A percentile compares a stretch with the other conserved stretches of the same genome.
These are phyloP conservation scores for Casaregolazyma suthepensis DNA, from an alignment of 1,139 yeast genomes.

Conservation along the genomic window DNA sequence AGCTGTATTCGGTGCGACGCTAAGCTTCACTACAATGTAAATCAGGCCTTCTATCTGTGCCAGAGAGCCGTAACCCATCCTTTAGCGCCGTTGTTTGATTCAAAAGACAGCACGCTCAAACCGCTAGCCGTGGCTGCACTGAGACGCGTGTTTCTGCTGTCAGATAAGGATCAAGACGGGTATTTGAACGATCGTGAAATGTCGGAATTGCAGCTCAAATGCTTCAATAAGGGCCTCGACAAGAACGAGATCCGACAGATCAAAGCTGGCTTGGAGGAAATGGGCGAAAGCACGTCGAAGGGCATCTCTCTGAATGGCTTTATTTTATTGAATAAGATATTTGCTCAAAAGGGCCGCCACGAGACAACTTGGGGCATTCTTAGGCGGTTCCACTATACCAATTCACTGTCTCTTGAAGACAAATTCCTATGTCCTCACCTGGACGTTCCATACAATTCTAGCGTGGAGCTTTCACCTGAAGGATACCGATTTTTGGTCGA, in stretches of 20 bases:
- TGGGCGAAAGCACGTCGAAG: constrained; percentile 20
- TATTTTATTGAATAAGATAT: constrained; percentile 64
- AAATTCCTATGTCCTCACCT: constrained; percentile 67
- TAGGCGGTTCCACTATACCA: constrained; percentile 82
- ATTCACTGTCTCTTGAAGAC: constrained; percentile 79
- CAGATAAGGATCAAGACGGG: constrained; percentile 91
- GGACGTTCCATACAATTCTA: constrained; percentile 69
- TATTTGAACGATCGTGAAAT: constrained; percentile 65
- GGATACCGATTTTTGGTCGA: constrained; percentile 92
- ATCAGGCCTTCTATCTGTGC: constrained; percentile 80
- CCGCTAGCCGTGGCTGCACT: constrained; percentile 73
- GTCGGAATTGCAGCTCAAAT: constrained; percentile 58
- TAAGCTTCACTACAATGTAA: constrained; percentile 71
- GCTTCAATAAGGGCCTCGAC: constrained; percentile 61
- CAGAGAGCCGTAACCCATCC: constrained; percentile 92
- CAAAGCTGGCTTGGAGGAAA: constrained; percentile 32
- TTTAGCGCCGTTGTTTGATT: constrained; percentile 85
- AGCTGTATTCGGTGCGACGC: constrained; percentile 88
- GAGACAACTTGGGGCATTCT: constrained; percentile 96
- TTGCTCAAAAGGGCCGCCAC: constrained; percentile 87
- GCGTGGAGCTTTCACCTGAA: constrained; percentile 88
- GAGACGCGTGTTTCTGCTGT: constrained; percentile 70
- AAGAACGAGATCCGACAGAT: constrained; percentile 46
- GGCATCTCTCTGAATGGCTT: constrained; percentile 77
- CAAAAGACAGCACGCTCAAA: constrained; percentile 79